Evolutionary conservation across 345 rosid genomes (phyloP).

Genomic region (Corymbia maculata): DNA sequence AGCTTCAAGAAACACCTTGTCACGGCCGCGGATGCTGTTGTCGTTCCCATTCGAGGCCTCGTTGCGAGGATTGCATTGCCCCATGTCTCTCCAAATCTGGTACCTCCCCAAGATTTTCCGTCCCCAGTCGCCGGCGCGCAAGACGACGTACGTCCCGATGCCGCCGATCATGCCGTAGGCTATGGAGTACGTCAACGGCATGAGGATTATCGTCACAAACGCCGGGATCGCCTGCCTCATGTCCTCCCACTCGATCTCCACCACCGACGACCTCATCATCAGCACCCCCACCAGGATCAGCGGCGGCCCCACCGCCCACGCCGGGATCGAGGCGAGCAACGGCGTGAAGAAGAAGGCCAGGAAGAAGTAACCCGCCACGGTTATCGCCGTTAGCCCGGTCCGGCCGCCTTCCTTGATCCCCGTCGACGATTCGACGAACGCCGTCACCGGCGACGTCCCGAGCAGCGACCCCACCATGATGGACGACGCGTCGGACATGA

Average conservation of each 20-base stretch:
- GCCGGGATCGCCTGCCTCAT: conserved; percentile 85
- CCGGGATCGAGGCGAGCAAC: conserved; percentile 61
- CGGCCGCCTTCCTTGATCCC: conserved; percentile 77
- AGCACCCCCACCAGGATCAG: conserved; percentile 68
- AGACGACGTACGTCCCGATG: conserved; percentile 56
- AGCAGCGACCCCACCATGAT: conserved; percentile 70
- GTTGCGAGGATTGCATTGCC: neutral
- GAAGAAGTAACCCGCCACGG: conserved; percentile 67
- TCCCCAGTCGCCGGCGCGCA: conserved; percentile 63
- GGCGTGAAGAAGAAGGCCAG: conserved; percentile 75
- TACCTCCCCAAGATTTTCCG: conserved; percentile 17
- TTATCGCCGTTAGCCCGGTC: conserved; percentile 64
- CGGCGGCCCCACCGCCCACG: conserved; percentile 92
- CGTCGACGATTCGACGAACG: conserved; percentile 61
- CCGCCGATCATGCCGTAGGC: conserved; percentile 83
- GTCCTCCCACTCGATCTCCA: conserved; percentile 71
- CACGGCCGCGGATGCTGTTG: neutral
- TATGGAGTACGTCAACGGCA: conserved; percentile 77
- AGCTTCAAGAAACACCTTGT: neutral
- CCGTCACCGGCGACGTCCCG: conserved; percentile 79
- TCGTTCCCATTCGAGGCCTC: neutral
- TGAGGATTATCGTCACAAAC: conserved; percentile 59
- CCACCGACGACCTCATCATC: conserved; percentile 87
- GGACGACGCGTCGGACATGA: conserved; percentile 74
- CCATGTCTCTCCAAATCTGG: conserved; percentile 12